Base-by-base conservation (phyloP, 2,329 filamentous ascomycete species). In the Westerdykella aurantiaca region DNA sequence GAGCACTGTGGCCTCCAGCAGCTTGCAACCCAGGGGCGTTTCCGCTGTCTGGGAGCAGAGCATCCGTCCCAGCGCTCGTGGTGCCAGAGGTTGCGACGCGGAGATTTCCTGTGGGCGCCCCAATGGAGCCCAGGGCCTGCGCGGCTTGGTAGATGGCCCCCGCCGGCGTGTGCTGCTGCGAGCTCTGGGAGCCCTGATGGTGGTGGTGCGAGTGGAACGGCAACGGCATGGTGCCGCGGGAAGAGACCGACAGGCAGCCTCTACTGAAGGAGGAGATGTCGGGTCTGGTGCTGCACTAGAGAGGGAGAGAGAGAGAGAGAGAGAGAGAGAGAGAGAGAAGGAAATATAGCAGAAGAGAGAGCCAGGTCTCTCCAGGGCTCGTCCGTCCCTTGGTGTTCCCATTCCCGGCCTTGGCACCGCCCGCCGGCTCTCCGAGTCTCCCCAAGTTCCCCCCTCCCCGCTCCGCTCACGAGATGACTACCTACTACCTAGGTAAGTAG, bases 51-150 rank as follows among this genome's bases (percentile, higher is more conserved):
- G 68, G 60, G 51, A 70, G 60, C 38, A 74, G 65, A 41, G 65
- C 64, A 52, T 75, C 72, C 18, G 69, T 72, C 41, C 69, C 70
- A 25, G 70, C 68, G 22, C 57, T 59, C 17, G 70, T 72, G 10
- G 66, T 69, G 39, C 65, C 66, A 43, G 64, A 63, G 22, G 68
- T 67, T 42, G 65, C 64, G 35, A 57, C 49, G 35, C 68, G 61
- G 47, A 69, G 61, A 53, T 69, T 68, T 34, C 64, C 67, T 43
- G 61, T 60, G 38, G 72, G 71, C 48, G 69, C 66, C 49, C 68
- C 73, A 48, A 75, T 70, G 46, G 71, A 71, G 59, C 69, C 72
- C 56, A 76, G 56, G 40, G 70, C 66, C 49, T 72, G 69, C 23
- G 70, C 68, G 18, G 72, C 68, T 41, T 71, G 68, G 49, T 68